A percentile compares a stretch with the other conserved stretches of the same genome.
phyloP scores from a whole-genome alignment of 805 yeast genomes.

The Torulaspora maleeae region DNA sequence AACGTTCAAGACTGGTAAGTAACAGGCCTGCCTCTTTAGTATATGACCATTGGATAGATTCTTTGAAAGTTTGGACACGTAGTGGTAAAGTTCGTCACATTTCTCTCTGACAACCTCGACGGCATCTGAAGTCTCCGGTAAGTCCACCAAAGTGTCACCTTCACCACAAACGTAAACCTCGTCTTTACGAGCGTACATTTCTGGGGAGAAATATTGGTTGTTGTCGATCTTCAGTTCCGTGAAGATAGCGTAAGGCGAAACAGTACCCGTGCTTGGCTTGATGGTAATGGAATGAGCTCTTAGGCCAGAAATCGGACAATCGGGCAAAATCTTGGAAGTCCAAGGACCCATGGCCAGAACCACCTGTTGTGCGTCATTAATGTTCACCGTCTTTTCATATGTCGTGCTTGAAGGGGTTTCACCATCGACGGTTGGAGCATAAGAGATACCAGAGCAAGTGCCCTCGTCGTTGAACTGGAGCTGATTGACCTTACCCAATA shows the following conservation, averaged over 20 bases:
- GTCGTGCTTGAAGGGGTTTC: slow-evolving; percentile 33
- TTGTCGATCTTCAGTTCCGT: slow-evolving; percentile 79
- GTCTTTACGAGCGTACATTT: slow-evolving; percentile 89
- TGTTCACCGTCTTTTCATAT: slow-evolving; percentile 38
- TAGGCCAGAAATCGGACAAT: slow-evolving; percentile 89
- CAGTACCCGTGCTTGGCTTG: slow-evolving; percentile 68
- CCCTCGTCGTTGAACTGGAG: slow-evolving; percentile 61
- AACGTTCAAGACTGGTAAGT: slow-evolving; percentile 88
- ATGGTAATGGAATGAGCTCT: slow-evolving; percentile 94
- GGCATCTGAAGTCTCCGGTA: slow-evolving; percentile 92
- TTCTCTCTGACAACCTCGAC: slow-evolving; percentile 82
- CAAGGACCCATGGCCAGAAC: slow-evolving; percentile 92
- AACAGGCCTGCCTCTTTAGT: slow-evolving; percentile 86
- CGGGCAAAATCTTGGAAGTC: slow-evolving; percentile 87
- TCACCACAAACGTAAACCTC: slow-evolving; percentile 98
- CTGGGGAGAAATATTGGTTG: slow-evolving; percentile 77
- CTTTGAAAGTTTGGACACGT: slow-evolving; percentile 71
- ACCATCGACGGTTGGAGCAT: slow-evolving; percentile 42
- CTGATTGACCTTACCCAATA: slow-evolving; percentile 78
- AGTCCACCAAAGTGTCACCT: slow-evolving; percentile 83
- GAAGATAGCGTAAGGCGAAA: slow-evolving; percentile 91
- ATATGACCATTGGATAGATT: slow-evolving; percentile 69
- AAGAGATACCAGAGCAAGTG: slow-evolving; percentile 67
- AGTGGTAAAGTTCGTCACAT: slow-evolving; percentile 80
- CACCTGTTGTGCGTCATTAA: slow-evolving; percentile 64